Base-by-base conservation (phyloP, 192 early-diverging fungal genomes). In the Coemansia sp. region DNA sequence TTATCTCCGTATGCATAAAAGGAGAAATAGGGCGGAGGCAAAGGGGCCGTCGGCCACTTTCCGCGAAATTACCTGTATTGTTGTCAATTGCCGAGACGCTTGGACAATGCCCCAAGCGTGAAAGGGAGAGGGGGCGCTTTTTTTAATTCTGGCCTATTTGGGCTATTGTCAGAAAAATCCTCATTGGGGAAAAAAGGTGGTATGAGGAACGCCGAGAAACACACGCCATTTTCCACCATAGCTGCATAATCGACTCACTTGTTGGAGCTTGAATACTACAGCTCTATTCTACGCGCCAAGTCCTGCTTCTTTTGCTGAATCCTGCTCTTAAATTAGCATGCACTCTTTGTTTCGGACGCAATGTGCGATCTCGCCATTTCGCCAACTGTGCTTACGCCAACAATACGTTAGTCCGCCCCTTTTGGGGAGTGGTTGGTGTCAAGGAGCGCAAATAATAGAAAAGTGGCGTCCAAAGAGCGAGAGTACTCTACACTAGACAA, bases 81-180 rank as follows among this genome's bases (percentile, higher is more conserved):
- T 31, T 53, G 24, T 53, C 50, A 53, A 53, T 53, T 53, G 50
- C 50, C 50, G 50, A 23, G 13, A 28, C 48, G 51, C 51, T 53
- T 53, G 26, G 51, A 31, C 18, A 18, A 45, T 53, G 26, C 7
- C 51, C 26, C 21, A 13, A 26, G 26, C 4, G 31, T 11, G 28
- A 16, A 31, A 28, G 5, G 28, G 51, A 31, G 24, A 16, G 14
- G 24, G 14, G 51, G 51, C 51, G 51, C 40, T n/a, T 43, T 53
- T 53, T 53, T 53, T 53, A 53, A 53, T 53, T 53, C 26, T 53
- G 51, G 51, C 28, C 13, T 53, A 13, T 14, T 14, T n/a, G 23
- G 21, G 13, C 26, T 53, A 33, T 53, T 53, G 26, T 53, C 4
- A 4, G 1, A 2, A 24, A 53, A 2, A 5, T 13, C 11, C 51